Evolutionary conservation across 2,329 filamentous ascomycete species (phyloP).

Genomic region (Diaporthe velutina): DNA sequence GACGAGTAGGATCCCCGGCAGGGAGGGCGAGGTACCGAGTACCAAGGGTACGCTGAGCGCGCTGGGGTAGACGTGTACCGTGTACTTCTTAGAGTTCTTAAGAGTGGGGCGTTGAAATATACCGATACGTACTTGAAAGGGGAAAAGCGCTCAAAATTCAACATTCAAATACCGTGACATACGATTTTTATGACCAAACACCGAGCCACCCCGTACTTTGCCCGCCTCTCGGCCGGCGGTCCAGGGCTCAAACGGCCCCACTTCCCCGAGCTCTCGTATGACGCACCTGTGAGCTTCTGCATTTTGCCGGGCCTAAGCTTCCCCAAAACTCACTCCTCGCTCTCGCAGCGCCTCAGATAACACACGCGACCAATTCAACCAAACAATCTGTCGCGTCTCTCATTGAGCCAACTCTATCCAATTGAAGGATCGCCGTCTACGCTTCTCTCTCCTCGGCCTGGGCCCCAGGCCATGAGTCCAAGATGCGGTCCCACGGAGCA

Average conservation of each 20-base stretch:
- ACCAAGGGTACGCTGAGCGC: conserved; percentile 91
- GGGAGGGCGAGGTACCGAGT: conserved; percentile 93
- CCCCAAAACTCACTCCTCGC: conserved; percentile 13
- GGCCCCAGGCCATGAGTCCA: conserved; percentile 35
- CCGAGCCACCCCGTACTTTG: neutral
- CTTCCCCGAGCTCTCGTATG: conserved; percentile 30
- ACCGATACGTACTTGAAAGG: too few species aligned
- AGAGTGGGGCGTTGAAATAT: too few species aligned
- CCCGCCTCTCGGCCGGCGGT: conserved; percentile 20
- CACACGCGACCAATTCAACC: conserved; percentile 20
- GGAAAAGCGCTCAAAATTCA: too few species aligned
- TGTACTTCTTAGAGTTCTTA: too few species aligned
- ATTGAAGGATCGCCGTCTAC: neutral
- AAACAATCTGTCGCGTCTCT: neutral
- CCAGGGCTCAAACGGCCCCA: conserved; percentile 6
- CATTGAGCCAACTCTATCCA: neutral
- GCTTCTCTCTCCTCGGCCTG: neutral
- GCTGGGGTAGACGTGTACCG: conserved; percentile 48
- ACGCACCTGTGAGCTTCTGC: conserved; percentile 20
- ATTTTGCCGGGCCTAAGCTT: neutral
- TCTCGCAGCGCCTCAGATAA: neutral
- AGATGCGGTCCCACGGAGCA: conserved; percentile 66
- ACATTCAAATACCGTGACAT: too few species aligned
- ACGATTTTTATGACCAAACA: too few species aligned
- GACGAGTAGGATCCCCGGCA: conserved; percentile 79